Base-by-base conservation (phyloP, 768 basidiomycete genomes). In the Saitozyma podzolica region DNA sequence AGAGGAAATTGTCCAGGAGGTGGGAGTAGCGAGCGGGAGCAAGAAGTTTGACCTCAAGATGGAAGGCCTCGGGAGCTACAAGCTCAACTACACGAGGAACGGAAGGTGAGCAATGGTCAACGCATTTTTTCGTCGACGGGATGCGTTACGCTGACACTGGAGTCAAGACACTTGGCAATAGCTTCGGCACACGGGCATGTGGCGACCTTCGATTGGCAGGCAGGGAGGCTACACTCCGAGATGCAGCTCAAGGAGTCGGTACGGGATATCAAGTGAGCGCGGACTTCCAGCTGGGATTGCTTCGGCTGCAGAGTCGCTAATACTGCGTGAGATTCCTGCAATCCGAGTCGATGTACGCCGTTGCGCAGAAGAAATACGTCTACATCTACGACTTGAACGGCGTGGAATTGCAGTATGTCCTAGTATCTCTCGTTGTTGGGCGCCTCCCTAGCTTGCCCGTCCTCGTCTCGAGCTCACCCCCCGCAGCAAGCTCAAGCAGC, bases 331-430 rank as follows among this genome's bases (percentile, higher is more conserved):
- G 90, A 16, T 97, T 92, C 74, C 81, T 99, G 8, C 94, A 97
- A 74, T 91, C 95, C 66, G 91, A 96, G 56, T 88, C 90, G 0
- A 90, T 88, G 79, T 92, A 89, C 73, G 95, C 95, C 1, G 93
- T 96, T 9, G 95, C 95, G 0, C 95, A 99, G 80, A 90, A 91
- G 80, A 90, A 92, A 83, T 91, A 95, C 75, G 90, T 89, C 16
- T 99, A 90, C 80, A 92, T 99, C 50, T 98, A 99, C 67, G 96
- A 98, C 80, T 85, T 88, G 40, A 86, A 92, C 68, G 95, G 96
- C 19, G 89, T 96, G 13, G 96, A 98, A 76, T 80, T 99, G 5
- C 96, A 98, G 79, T 80, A 59, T 66, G 79, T 76, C 84, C 86
- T 65, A 19, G 8, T 20, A 14, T 8, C 43, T 40, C 82, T 93